phyloP scores from a whole-genome alignment of 768 basidiomycete genomes.

The Suillus ampliporus region DNA sequence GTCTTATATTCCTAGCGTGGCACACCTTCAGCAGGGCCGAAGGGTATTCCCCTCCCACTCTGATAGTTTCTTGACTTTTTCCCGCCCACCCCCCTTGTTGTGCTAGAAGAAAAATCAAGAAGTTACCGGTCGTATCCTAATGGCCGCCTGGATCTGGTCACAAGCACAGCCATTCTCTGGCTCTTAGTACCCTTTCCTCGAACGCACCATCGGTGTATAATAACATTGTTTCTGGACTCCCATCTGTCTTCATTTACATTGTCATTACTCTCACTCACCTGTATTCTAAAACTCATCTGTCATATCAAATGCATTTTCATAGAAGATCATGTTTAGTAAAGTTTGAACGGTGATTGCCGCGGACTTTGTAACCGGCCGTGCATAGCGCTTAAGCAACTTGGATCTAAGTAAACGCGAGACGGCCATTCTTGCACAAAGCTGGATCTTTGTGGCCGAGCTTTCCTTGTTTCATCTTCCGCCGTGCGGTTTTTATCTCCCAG shows the following conservation, averaged over 20 bases:
- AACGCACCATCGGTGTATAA: constrained; percentile 6
- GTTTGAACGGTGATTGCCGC: neutral
- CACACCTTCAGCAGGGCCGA: constrained; percentile 21
- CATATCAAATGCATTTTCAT: constrained; percentile 2
- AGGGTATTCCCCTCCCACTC: constrained; percentile 18
- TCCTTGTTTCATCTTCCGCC: constrained; percentile 26
- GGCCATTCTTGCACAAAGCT: constrained; percentile 29
- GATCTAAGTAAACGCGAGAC: constrained; percentile 12
- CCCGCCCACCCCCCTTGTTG: constrained; percentile 40
- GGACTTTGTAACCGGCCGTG: neutral
- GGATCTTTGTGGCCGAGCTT: constrained; percentile 30
- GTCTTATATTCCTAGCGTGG: constrained; percentile 55
- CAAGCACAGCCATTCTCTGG: neutral
- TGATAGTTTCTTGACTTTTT: constrained; percentile 42
- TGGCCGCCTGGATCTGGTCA: neutral
- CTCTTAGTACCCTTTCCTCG: neutral
- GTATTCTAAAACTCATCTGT: constrained; percentile 7
- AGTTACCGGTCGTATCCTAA: neutral
- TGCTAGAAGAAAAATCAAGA: constrained; percentile 1
- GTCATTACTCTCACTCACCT: constrained; percentile 5
- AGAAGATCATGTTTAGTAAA: neutral
- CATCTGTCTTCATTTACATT: constrained; percentile 5
- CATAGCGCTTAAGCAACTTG: neutral
- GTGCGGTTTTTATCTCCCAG: constrained; percentile 38
- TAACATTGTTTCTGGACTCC: constrained; percentile 4